Conservation (phyloP, 2,329 filamentous ascomycete genomes). For the Aspergillus proliferans region DNA sequence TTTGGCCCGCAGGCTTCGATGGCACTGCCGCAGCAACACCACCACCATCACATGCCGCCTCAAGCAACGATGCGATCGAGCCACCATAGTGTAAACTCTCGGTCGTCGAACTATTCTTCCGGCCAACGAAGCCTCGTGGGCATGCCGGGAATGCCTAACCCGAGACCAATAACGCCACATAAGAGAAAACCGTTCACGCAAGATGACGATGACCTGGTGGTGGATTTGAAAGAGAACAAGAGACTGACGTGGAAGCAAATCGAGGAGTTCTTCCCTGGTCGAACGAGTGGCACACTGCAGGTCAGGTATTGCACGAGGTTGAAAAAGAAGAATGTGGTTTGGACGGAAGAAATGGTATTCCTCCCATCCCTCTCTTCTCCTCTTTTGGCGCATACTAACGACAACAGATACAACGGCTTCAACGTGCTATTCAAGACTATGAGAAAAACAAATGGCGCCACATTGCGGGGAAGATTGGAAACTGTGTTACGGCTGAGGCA, state of each 20-base stretch:
- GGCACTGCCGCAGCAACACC: constrained; percentile 56
- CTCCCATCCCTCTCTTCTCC: constrained; percentile 3
- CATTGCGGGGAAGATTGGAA: constrained; percentile 82
- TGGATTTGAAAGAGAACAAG: constrained; percentile 90
- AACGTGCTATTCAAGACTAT: constrained; percentile 36
- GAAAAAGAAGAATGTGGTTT: constrained; percentile 87
- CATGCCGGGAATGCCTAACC: constrained; percentile 77
- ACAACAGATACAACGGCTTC: constrained; percentile 31
- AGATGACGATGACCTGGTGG: constrained; percentile 80
- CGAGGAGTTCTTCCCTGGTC: constrained; percentile 87
- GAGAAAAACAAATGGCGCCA: constrained; percentile 79
- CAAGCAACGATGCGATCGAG: constrained; percentile 61
- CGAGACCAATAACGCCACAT: constrained; percentile 71
- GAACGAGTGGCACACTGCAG: constrained; percentile 83
- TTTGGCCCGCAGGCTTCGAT: constrained; percentile 36
- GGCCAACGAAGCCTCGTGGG: constrained; percentile 80
- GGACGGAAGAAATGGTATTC: constrained; percentile 83
- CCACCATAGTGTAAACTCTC: constrained; percentile 51
- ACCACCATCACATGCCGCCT: constrained; percentile 75
- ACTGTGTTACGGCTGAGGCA: constrained; percentile 77
- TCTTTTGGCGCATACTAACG: background rate
- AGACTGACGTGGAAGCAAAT: constrained; percentile 97
- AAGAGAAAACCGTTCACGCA: constrained; percentile 92
- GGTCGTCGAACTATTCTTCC: constrained; percentile 42
- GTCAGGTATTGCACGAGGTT: constrained; percentile 93